These are phyloP conservation scores for Tubosaeta sp. DNA, from an alignment of 768 basidiomycete species.

Conservation along the genomic window DNA sequence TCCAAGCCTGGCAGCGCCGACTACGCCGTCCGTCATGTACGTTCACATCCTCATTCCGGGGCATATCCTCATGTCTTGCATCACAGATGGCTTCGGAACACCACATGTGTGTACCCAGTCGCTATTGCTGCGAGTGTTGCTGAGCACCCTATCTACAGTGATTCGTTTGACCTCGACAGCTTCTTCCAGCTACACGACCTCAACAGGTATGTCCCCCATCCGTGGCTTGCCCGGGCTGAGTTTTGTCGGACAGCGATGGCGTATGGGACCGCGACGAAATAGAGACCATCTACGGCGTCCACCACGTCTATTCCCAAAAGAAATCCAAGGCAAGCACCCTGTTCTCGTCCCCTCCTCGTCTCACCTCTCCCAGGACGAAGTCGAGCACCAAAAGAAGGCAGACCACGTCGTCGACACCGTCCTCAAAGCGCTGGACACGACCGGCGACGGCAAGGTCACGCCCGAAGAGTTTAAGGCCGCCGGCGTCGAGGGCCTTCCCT, in stretches of 20 bases:
- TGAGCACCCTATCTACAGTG: constrained; percentile 40
- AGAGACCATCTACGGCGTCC: constrained; percentile 93
- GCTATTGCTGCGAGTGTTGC: not conserved
- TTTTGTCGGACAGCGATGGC: constrained; percentile 52
- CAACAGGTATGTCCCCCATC: constrained; percentile 51
- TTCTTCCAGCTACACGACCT: constrained; percentile 98
- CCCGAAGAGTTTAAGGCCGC: constrained; percentile 68
- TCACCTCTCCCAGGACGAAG: constrained; percentile 50
- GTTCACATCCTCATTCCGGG: constrained; percentile 31
- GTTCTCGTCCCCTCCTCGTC: not conserved
- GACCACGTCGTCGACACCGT: constrained; percentile 71
- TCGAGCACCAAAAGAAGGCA: constrained; percentile 79
- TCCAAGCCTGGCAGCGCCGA: constrained; percentile 44
- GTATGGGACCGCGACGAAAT: constrained; percentile 84
- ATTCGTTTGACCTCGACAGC: constrained; percentile 76
- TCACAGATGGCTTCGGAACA: constrained; percentile 84
- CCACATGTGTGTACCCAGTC: constrained; percentile 56
- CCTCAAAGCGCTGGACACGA: constrained; percentile 65
- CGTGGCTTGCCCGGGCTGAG: not conserved
- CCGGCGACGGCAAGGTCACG: constrained; percentile 66
- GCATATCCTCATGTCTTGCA: constrained; percentile 10
- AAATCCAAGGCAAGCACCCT: constrained; percentile 54
- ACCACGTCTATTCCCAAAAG: constrained; percentile 84
- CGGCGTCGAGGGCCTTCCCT: constrained; percentile 74
- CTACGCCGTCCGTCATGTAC: constrained; percentile 89